Evolutionary conservation across 306 rosid species (phyloP).

Genomic region (Corylus americana): DNA sequence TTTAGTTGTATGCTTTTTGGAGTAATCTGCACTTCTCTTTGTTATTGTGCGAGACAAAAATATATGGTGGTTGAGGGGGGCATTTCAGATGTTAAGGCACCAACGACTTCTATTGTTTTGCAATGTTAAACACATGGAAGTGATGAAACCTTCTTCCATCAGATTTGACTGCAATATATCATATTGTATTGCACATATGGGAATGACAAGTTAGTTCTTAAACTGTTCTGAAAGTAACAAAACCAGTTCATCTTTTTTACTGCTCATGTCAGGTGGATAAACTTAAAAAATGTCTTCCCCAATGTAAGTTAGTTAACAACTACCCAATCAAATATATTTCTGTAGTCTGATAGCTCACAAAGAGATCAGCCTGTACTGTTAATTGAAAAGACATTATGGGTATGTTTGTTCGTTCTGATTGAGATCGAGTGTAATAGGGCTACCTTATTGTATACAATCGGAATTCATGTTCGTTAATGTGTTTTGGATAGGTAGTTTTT

Average conservation of each 20-base stretch:
- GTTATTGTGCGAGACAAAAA: neutral
- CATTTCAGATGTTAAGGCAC: neutral
- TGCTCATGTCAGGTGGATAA: neutral
- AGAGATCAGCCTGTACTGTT: too few species aligned
- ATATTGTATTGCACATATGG: neutral
- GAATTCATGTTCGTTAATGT: too few species aligned
- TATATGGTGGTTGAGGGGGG: conserved; percentile 15
- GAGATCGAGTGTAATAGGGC: too few species aligned
- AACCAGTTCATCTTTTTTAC: neutral
- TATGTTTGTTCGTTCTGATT: too few species aligned
- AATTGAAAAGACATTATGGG: too few species aligned
- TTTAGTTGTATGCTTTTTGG: conserved; percentile 2
- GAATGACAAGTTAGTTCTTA: neutral
- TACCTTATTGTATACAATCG: too few species aligned
- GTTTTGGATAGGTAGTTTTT: too few species aligned
- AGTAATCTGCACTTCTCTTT: neutral
- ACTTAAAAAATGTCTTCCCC: too few species aligned
- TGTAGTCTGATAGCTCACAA: too few species aligned
- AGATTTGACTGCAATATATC: neutral
- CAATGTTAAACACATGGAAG: neutral
- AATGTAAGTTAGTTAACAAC: too few species aligned
- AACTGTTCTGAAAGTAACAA: neutral
- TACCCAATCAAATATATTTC: too few species aligned
- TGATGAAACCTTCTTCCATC: neutral
- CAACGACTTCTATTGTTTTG: neutral